Conservation (phyloP, 208 protist genomes). For the Polymyxa betae region DNA sequence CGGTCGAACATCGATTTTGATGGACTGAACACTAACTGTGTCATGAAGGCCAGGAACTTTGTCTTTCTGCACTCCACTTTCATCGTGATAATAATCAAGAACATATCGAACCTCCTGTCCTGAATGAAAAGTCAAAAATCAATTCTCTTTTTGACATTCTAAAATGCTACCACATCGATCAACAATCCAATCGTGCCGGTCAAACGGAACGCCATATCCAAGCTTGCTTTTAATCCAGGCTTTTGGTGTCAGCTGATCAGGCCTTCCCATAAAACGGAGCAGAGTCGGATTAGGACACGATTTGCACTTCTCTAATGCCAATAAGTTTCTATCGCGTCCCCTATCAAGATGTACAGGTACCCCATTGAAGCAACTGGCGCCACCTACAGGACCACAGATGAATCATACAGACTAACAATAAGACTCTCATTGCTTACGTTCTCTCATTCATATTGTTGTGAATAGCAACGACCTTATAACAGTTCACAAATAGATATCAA, state of each 20-base stretch:
- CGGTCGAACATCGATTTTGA: constrained; percentile 57
- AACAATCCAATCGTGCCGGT: constrained; percentile 73
- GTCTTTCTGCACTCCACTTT: neutral
- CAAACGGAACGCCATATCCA: constrained; percentile 70
- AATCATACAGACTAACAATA: neutral
- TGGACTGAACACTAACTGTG: neutral
- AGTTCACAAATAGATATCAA: neutral
- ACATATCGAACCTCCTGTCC: constrained; percentile 41
- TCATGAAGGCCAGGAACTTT: neutral
- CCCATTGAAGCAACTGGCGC: constrained; percentile 70
- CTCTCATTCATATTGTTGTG: constrained; percentile 74
- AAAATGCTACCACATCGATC: constrained; percentile 65
- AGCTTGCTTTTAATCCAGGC: constrained; percentile 66
- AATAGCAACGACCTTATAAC: constrained; percentile 66
- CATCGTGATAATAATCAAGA: constrained; percentile 55
- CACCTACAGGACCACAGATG: constrained; percentile 19
- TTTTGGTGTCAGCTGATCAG: constrained; percentile 68
- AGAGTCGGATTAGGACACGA: constrained; percentile 60
- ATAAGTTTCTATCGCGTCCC: neutral
- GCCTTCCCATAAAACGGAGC: constrained; percentile 66
- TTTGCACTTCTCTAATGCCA: constrained; percentile 10
- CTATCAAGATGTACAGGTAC: constrained; percentile 17
- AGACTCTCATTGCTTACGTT: neutral
- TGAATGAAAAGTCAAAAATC: neutral
- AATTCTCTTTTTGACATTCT: neutral